phyloP scores from a whole-genome alignment of 441 rosid genomes.

The Dalechampia spathulata region DNA sequence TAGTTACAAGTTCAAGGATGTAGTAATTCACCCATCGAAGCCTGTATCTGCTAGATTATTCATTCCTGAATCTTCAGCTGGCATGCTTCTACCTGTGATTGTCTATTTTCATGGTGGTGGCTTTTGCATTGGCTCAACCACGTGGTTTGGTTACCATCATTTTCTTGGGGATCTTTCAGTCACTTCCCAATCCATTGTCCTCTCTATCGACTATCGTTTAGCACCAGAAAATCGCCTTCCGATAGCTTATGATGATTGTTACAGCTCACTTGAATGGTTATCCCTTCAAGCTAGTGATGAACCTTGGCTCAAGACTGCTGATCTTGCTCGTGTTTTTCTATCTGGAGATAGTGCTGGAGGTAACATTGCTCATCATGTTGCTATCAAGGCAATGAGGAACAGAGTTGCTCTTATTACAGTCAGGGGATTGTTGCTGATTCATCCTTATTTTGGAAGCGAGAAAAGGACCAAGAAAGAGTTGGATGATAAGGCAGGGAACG shows the following conservation, averaged over 20 bases:
- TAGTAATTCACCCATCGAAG: conserved; percentile 29
- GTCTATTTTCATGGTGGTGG: conserved; percentile 68
- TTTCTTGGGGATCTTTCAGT: conserved; percentile 48
- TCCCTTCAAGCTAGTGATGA: conserved; percentile 17
- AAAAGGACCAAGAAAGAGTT: conserved; percentile 37
- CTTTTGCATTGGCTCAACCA: conserved; percentile 50
- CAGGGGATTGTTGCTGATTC: conserved; percentile 35
- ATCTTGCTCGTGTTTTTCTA: conserved; percentile 35
- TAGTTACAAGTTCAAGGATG: conserved; percentile 40
- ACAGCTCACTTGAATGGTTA: conserved; percentile 42
- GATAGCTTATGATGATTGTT: conserved; percentile 46
- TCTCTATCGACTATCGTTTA: conserved; percentile 50
- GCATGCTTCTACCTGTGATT: conserved; percentile 32
- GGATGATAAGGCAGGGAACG: conserved; percentile 21
- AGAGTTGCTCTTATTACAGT: conserved; percentile 18
- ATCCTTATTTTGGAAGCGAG: conserved; percentile 55
- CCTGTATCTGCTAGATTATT: conserved; percentile 44
- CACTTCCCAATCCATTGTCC: conserved; percentile 26
- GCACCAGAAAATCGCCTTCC: conserved; percentile 56
- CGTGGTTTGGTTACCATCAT: conserved; percentile 53
- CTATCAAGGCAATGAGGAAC: conserved; percentile 22
- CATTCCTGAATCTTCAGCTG: conserved; percentile 21
- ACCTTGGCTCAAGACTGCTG: conserved; percentile 43
- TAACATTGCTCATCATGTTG: conserved; percentile 52
- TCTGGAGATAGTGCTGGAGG: conserved; percentile 63